Base-by-base conservation (phyloP, 208 protist species). In the Crithidia thermophila region DNA sequence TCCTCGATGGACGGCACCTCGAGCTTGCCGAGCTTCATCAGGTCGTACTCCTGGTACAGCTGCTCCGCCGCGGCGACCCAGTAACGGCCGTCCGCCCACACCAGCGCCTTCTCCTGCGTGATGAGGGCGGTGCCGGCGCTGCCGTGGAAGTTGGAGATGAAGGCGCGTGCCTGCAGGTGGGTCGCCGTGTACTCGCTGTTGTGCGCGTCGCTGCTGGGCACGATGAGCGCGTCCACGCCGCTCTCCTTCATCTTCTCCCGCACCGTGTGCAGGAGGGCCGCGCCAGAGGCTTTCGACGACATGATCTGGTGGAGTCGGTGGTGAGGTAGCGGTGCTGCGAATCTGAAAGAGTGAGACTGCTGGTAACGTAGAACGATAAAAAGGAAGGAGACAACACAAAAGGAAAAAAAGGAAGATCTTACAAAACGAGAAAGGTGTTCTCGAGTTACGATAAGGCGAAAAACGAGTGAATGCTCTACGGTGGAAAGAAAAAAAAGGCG, bases 41-140 rank as follows among this genome's bases (percentile, higher is more conserved):
- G 77, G 36, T 79, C 37, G 64, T 90, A 98, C 66, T 88, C 82
- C 0, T 78, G 61, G 67, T 88, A 91, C 11, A 98, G 67, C 67
- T 95, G 59, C 31, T 90, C 53, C 39, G 76, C 81, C 0, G 97
- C 98, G 55, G 98, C 96, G 23, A 98, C 42, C 79, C 91, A 99
- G 82, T 99, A 99, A 28, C 98, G 94, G 5, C 97, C 98, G 69
- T 99, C 98, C 3, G 98, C 99, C 97, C 96, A 99, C 16, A 99
- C 61, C 31, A 98, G 79, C 7, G 94, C 93, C 33, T 88, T 68
- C 5, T 88, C 73, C 68, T 79, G 56, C 20, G 87, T 93, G 49
- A 97, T 79, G 27, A 96, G 51, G 33, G 81, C 85, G 16, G 83
- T 97, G 33, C 98, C 98, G 3, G 98, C 85, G 27, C 94, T 98